Base-by-base conservation (phyloP, 192 early-diverging fungal genomes). In the Gonapodya sp. region DNA sequence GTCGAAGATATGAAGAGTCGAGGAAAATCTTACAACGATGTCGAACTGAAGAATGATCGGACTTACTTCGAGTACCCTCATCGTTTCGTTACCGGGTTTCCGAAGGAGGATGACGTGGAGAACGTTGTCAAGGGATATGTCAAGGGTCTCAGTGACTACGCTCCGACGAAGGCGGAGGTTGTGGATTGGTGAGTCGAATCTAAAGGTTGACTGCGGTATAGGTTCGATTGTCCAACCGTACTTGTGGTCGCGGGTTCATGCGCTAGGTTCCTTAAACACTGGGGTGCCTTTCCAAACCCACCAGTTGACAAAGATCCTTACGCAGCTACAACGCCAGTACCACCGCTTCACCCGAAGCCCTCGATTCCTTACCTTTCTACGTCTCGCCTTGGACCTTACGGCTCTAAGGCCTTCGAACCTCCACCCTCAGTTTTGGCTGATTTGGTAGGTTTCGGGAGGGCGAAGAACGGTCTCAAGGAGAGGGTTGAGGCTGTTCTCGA, bases 101-200 rank as follows among this genome's bases (percentile, higher is more conserved):
- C 92, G 1, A 84, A 89, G 0, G 94, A 94, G 83, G 74, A 85
- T 32, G 93, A 93, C 32, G 89, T 95, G 77, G 81, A 83, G 36
- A 84, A 32, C 24, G 82, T 95, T 36, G 90, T 95, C 2, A 86
- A 83, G 2, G 94, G 93, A 34, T 89, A 92, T 79, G 85, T 87
- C 34, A 85, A 87, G 64, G 91, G 92, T 86, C 89, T 87, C 14
- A 91, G 92, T 80, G 84, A 84, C 34, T 85, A 91, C 74, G 87
- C 86, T 31, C 46, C 93, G 83, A 90, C 86, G 18, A 74, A 83
- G 1, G 80, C 85, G 2, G 90, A 93, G 64, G 85, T 94, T 2
- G 80, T 92, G 0, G 85, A 89, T 35, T 92, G 89, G 79, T 92
- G 75, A 8, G 75, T 77, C 24, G 8, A n/a, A n/a, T n/a, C n/a